Percentiles rank a stretch among this genome's conserved stretches.
These are phyloP conservation scores for Tilletia horrida DNA, from an alignment of 1,284 basidiomycete species.

Conservation along the genomic window DNA sequence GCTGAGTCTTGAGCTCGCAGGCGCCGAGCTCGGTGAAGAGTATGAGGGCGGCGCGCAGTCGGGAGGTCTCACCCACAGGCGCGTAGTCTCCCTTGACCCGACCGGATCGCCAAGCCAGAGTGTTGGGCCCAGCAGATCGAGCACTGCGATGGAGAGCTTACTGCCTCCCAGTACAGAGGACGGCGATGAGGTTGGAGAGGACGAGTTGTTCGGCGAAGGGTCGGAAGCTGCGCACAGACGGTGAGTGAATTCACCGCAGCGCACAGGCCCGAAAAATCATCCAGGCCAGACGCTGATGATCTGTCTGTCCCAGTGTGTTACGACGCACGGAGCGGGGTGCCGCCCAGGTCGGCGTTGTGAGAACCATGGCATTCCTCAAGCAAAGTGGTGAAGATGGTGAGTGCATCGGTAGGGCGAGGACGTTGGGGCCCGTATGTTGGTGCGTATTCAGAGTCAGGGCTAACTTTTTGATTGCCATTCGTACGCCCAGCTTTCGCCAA, in stretches of 20 bases:
- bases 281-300: neutral
- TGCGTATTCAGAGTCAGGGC: too few species aligned
- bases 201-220: neutral
- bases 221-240: slow-evolving; percentile 12
- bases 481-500: slow-evolving; percentile 4
- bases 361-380: slow-evolving; percentile 14
- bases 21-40: slow-evolving; percentile 23
- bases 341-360: slow-evolving; percentile 1
- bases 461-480: too few species aligned
- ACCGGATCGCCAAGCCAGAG: neutral
- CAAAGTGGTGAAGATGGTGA: slow-evolving; percentile 7
- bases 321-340: slow-evolving; percentile 1
- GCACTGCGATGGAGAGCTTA: neutral
- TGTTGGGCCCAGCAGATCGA: neutral
- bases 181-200: neutral
- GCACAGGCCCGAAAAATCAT: too few species aligned
- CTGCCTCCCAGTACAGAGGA: neutral
- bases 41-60: neutral
- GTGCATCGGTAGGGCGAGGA: too few species aligned
- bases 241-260: neutral
- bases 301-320: neutral
- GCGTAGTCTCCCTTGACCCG: neutral
- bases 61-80: neutral
- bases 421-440: too few species aligned
- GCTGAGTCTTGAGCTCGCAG: neutral